Conservation (phyloP, 2,329 filamentous ascomycete species). For the Metarhizium robertsii region DNA sequence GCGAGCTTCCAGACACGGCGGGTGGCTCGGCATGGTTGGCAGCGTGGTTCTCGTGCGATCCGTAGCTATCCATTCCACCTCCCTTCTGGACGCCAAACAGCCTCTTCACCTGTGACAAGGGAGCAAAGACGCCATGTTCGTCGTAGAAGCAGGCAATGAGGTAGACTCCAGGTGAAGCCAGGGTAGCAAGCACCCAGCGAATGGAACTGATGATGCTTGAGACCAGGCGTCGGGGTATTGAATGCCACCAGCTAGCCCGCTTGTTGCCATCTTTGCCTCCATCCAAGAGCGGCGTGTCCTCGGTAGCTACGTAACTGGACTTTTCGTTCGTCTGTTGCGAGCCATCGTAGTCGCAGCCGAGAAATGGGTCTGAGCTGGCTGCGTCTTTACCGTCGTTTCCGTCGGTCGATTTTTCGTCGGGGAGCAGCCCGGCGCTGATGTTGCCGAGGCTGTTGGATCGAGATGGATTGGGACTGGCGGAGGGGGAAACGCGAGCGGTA, state of each 20-base stretch:
- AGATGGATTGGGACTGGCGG: slow-evolving; percentile 45
- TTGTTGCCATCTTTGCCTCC: slow-evolving; percentile 24
- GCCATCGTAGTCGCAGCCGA: slow-evolving; percentile 25
- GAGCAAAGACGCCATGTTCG: slow-evolving; percentile 67
- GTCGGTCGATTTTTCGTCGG: slow-evolving; percentile 27
- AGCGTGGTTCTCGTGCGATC: neutral
- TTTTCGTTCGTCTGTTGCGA: slow-evolving; percentile 29
- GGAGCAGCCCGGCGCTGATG: slow-evolving; percentile 36
- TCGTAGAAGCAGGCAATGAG: slow-evolving; percentile 77
- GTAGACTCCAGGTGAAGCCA: slow-evolving; percentile 74
- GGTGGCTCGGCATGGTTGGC: neutral
- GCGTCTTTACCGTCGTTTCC: slow-evolving; percentile 26
- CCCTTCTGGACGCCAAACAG: slow-evolving; percentile 43
- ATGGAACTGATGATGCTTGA: slow-evolving; percentile 66
- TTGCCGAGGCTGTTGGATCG: slow-evolving; percentile 53
- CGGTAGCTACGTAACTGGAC: slow-evolving; percentile 27
- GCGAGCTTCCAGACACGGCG: slow-evolving; percentile 1
- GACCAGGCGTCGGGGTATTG: slow-evolving; percentile 60
- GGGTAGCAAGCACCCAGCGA: slow-evolving; percentile 66
- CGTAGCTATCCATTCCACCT: slow-evolving; percentile 19
- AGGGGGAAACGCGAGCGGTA: slow-evolving; percentile 67
- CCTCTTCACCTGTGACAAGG: slow-evolving; percentile 62
- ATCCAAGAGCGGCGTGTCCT: slow-evolving; percentile 56
- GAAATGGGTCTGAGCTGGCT: slow-evolving; percentile 25
- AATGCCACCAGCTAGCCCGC: slow-evolving; percentile 40